Evolutionary conservation across 768 basidiomycete genomes (phyloP).

Genomic region (Lyophyllum decastes): DNA sequence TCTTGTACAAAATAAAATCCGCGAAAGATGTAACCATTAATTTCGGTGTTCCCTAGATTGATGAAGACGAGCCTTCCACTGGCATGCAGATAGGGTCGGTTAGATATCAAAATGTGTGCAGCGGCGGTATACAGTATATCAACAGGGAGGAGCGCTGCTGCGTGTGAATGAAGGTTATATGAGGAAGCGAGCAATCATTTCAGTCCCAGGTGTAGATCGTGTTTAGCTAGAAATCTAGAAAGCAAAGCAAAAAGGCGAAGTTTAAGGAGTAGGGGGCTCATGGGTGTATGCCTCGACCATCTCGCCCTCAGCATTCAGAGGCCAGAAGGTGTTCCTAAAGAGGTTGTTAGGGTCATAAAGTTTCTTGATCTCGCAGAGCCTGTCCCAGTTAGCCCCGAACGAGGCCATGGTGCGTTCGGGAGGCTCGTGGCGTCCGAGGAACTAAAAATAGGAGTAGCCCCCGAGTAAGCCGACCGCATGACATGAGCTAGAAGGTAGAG

Average conservation of each 20-base stretch:
- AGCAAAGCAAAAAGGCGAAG: not conserved
- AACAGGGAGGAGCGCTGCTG: too few species aligned
- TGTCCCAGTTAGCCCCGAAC: constrained; percentile 75
- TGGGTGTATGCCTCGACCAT: constrained; percentile 58
- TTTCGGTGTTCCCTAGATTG: too few species aligned
- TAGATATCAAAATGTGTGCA: too few species aligned
- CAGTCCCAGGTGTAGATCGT: not conserved
- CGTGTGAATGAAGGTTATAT: too few species aligned
- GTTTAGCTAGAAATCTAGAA: not conserved
- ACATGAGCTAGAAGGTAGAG: not conserved
- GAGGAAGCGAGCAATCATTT: too few species aligned
- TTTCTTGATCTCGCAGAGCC: constrained; percentile 70
- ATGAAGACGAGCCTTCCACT: too few species aligned
- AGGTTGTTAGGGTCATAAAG: constrained; percentile 76
- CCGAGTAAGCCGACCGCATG: constrained; percentile 12
- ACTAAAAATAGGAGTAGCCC: constrained; percentile 41
- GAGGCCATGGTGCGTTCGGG: constrained; percentile 62
- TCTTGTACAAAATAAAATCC: constrained; percentile 1
- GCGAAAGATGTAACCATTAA: not conserved
- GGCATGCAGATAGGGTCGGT: not conserved
- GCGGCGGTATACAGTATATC: too few species aligned
- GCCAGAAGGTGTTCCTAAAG: constrained; percentile 83
- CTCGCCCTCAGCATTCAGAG: constrained; percentile 58
- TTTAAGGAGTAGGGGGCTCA: constrained; percentile 56
- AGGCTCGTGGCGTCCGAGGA: constrained; percentile 72